Conservation (phyloP, 352 stramenopile genomes). For the Globisporangium parvum region DNA sequence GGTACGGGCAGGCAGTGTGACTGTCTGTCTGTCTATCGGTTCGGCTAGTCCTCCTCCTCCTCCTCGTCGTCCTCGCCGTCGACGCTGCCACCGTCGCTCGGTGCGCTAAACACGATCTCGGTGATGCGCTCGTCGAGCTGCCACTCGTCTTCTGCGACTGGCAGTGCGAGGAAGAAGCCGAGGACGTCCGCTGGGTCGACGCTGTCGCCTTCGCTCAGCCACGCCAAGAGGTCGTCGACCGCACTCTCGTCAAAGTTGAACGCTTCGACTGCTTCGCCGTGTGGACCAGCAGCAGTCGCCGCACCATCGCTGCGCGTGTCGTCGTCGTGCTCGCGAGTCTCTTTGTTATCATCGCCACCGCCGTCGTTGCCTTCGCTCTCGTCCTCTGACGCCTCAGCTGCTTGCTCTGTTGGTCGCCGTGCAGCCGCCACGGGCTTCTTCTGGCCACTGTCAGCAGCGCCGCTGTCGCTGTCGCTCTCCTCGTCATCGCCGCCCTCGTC, state of each 20-base stretch:
- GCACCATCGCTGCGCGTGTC: neutral
- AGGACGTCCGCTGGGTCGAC: constrained; percentile 55
- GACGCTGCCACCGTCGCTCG: constrained; percentile 22
- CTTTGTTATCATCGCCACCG: neutral
- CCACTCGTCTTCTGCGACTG: constrained; percentile 74
- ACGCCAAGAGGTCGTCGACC: constrained; percentile 37
- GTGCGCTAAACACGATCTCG: constrained; percentile 57
- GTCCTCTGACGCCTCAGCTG: neutral
- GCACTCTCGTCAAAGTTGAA: constrained; percentile 61
- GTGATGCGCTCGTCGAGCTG: constrained; percentile 71
- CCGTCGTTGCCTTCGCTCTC: neutral
- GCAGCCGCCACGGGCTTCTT: constrained; percentile 6
- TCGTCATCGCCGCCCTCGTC: constrained; percentile 28
- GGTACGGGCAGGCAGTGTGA: neutral
- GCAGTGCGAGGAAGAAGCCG: constrained; percentile 63
- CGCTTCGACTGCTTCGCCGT: constrained; percentile 42
- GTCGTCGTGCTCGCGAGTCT: neutral
- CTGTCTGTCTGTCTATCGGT: neutral
- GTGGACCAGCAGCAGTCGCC: constrained; percentile 17
- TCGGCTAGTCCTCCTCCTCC: constrained; percentile 16
- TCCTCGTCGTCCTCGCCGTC: constrained; percentile 14
- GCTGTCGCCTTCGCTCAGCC: constrained; percentile 36
- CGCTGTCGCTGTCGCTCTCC: constrained; percentile 14
- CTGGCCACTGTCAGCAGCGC: neutral
- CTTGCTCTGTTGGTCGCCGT: neutral